phyloP scores from a whole-genome alignment of 345 rosid species.

The Citrus glauca region DNA sequence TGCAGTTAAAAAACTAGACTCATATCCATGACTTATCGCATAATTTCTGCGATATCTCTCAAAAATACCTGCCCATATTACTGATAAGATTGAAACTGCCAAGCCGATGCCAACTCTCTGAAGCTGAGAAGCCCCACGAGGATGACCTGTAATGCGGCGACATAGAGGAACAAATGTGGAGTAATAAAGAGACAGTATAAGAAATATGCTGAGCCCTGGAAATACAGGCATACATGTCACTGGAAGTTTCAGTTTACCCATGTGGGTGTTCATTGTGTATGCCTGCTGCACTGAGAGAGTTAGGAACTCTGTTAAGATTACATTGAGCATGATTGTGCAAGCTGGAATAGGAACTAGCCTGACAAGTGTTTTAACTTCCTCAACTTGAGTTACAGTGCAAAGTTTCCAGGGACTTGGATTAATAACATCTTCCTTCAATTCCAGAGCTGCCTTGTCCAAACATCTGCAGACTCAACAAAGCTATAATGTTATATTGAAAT shows the following conservation, averaged over 20 bases:
- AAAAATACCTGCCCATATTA: conserved; percentile 68
- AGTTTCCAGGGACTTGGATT: conserved; percentile 81
- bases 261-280: conserved; percentile 67
- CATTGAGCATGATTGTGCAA: conserved; percentile 64
- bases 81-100: conserved; percentile 62
- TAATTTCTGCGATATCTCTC: conserved; percentile 76
- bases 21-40: conserved; percentile 56
- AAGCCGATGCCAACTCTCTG: conserved; percentile 85
- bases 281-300: conserved; percentile 94
- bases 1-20: conserved; percentile 47
- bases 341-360: conserved; percentile 75
- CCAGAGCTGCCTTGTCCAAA: conserved; percentile 88
- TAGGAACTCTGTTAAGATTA: conserved; percentile 68
- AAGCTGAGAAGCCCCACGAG: conserved; percentile 93
- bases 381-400: conserved; percentile 90
- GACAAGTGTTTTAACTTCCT: conserved; percentile 83
- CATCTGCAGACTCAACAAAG: conserved; percentile 36
- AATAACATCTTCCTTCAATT: conserved; percentile 65
- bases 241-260: conserved; percentile 71
- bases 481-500: background rate
- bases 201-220: conserved; percentile 82
- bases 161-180: conserved; percentile 66
- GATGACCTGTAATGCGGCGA: conserved; percentile 74
- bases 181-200: conserved; percentile 68
- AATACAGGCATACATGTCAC: conserved; percentile 93